Evolutionary conservation across 2,329 filamentous ascomycete genomes (phyloP), one percentile per base, ranked within the genome.

Genomic region (Xylaria digitata): DNA sequence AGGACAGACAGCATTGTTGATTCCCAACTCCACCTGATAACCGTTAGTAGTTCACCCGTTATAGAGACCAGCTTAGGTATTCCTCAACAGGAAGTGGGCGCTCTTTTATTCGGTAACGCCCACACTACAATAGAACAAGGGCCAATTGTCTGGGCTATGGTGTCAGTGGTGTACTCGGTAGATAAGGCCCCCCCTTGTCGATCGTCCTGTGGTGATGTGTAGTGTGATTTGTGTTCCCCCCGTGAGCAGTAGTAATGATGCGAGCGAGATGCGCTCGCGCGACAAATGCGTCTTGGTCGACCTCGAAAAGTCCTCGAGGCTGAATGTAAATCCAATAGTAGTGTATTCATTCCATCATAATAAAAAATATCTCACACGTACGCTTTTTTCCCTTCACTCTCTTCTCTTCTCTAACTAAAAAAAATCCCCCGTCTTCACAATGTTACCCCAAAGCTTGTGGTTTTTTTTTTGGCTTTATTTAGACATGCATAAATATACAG

Each of bases 1-100:
- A 26, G 26, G 26, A 26, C 26, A 5, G 26, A 26, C 26, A 26
- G 26, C 26, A 5, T 26, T 2, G 1, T 26, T 19, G 34, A 17
- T 26, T 42, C 34, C 2, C 9, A 2, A 7, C 19, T 42, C 15
- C 32, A 19, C 43, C 32, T 15, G 13, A n/a, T n/a, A 17, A 2
- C 23, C 56, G 63, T 61, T 61, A 56, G 37, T 32, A 37, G 34
- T 46, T 61, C 45, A 8, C 26, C 32, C 34, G 50, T 55, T 30
- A 9, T 9, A 15, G 45, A 26, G 45, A 26, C 34, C 19, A 57
- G 45, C 50, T 17, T 57, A n/a, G n/a, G n/a, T n/a, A n/a, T 52
- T 15, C 52, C 63, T 49, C 61, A 62, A 56, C 60, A 42, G 30
- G 30, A 26, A 19, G 19, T 17, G 26, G 37, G 34, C 30, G n/a